These are phyloP conservation scores for Glycyrrhiza uralensis DNA, from an alignment of 306 rosid species.

Conservation along the genomic window DNA sequence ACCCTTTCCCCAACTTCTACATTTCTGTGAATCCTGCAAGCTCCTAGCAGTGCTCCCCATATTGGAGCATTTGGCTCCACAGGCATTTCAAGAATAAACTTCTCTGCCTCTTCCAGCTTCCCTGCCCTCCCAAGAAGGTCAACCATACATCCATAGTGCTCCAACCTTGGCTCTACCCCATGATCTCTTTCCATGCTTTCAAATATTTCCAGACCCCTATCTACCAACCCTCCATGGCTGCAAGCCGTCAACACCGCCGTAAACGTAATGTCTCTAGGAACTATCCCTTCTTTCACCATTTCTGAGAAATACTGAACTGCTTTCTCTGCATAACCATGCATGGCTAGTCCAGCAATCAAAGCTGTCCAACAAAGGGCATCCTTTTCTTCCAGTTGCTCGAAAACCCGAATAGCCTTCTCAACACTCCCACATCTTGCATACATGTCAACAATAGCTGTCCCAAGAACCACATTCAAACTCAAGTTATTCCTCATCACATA, in stretches of 20 bases:
- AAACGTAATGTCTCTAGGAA: slow-evolving; percentile 41
- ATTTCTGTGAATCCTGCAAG: slow-evolving; percentile 46
- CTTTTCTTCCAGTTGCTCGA: slow-evolving; percentile 32
- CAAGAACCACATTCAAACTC: slow-evolving; percentile 39
- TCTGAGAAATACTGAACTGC: slow-evolving; percentile 31
- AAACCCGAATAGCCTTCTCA: slow-evolving; percentile 36
- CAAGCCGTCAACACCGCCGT: slow-evolving; percentile 47
- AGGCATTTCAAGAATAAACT: slow-evolving; percentile 44
- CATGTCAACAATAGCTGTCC: slow-evolving; percentile 47
- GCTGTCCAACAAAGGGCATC: slow-evolving; percentile 40
- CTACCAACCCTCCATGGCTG: slow-evolving; percentile 42
- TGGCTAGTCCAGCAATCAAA: slow-evolving; percentile 46
- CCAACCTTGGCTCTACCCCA: slow-evolving; percentile 39
- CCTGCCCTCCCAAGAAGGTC: slow-evolving; percentile 50
- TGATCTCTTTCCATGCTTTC: slow-evolving; percentile 38
- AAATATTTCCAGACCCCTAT: slow-evolving; percentile 32
- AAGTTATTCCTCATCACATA: slow-evolving; percentile 33
- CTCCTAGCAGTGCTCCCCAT: slow-evolving; percentile 51
- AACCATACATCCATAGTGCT: slow-evolving; percentile 50
- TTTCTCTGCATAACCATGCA: slow-evolving; percentile 39
- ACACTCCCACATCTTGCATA: slow-evolving; percentile 47
- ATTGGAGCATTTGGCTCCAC: slow-evolving; percentile 44
- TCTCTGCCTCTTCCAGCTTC: slow-evolving; percentile 46
- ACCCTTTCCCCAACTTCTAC: slow-evolving; percentile 36
- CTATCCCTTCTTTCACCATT: slow-evolving; percentile 28